Base-by-base conservation (phyloP, 2,329 filamentous ascomycete species). In the Colletotrichum musae region DNA sequence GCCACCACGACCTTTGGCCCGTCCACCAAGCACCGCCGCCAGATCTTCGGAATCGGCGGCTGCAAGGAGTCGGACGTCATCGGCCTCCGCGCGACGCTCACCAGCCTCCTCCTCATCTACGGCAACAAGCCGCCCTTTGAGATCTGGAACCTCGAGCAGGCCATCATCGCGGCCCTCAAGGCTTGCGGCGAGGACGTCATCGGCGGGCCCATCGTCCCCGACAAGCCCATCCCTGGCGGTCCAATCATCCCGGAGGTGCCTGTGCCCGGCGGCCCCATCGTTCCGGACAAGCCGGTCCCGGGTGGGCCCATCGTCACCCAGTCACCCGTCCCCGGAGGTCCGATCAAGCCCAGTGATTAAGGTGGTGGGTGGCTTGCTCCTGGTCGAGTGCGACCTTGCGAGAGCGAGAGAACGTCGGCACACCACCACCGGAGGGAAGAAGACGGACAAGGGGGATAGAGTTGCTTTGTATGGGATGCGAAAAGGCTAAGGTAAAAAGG, bases 201-300 rank as follows among this genome's bases (percentile, higher is more conserved):
- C 36, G 64, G 51, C 36, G 43, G 70, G 1, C 59, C 59, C 51
- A 68, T 75, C 52, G 68, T 72, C 9, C 75, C 75, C 18, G 74
- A 72, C 53, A 71, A 69, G 26, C 62, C 74, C 28, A 59, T 77
- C 64, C 76, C 78, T 9, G 77, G 78, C 39, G 78, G 77, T 1
- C 74, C 77, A 53, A 70, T 81, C 45, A 71, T 73, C 13, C 79
- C 80, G 5, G 73, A 75, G 7, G 73, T 72, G 4, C 73, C 74
- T 7, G 53, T 60, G 6, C 59, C 64, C 16, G 64, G 60, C 4
- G 65, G 65, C 47, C 58, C 64, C 47, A 53, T 59, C 26, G 63
- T 57, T 13, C 78, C 79, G 26, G 78, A 79, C 60, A 72, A 73
- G 16, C 73, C 73, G 39, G 66, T 76, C 16, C 77, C 78, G 41